phyloP scores from a whole-genome alignment of 164 flowering plant genomes.

The Stephania yunnanensis region DNA sequence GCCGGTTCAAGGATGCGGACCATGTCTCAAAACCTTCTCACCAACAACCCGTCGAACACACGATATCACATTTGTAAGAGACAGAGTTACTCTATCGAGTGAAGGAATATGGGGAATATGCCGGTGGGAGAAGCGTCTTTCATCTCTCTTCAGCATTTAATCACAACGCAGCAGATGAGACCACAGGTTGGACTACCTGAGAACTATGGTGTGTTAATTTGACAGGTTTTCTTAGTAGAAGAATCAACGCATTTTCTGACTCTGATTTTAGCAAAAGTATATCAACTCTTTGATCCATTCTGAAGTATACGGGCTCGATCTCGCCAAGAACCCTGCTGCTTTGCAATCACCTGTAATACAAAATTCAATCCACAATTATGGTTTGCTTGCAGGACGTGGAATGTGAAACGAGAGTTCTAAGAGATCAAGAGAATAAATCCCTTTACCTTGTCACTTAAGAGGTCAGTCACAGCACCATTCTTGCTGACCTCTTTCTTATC shows the following conservation, averaged over 20 bases:
- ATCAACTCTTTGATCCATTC: slow-evolving; percentile 11
- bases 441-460: slow-evolving; percentile 65
- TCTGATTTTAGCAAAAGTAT: neutral
- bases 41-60: neutral
- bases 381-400: neutral
- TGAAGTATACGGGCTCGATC: slow-evolving; percentile 59
- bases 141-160: neutral
- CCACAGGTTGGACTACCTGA: neutral
- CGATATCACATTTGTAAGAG: too few species aligned
- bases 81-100: neutral
- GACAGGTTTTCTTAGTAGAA: neutral
- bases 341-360: slow-evolving; percentile 54
- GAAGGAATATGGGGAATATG: neutral
- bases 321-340: slow-evolving; percentile 94
- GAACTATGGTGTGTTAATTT: neutral
- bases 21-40: neutral
- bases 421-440: neutral
- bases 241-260: neutral
- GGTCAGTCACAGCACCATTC: slow-evolving; percentile 25
- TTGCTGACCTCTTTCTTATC: slow-evolving; percentile 20
- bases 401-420: neutral
- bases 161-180: neutral
- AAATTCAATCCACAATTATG: neutral
- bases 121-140: neutral
- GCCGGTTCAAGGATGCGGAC: neutral